A percentile compares a stretch with the other conserved stretches of the same genome.
Evolutionary conservation across 140 eudicot species (phyloP).

Genomic region (Flaveria floridana): DNA sequence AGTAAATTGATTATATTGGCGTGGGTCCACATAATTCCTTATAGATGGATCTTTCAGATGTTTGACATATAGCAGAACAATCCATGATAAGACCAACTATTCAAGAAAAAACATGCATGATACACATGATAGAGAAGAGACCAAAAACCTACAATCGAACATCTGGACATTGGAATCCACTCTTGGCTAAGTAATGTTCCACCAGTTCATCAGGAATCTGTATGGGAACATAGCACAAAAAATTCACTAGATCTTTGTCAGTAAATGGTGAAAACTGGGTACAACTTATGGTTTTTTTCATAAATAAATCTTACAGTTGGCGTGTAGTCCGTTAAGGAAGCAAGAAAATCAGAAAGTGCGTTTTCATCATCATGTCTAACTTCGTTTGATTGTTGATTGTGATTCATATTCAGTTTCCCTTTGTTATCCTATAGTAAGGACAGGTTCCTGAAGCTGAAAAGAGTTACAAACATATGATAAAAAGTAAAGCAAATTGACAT

Average conservation of each 20-base stretch:
- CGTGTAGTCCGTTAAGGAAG: conserved; percentile 80
- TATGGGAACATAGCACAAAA: not conserved
- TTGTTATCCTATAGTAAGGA: not conserved
- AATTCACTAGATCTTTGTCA: not conserved
- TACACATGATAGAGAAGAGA: conserved; percentile 2
- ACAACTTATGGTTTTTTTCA: not conserved
- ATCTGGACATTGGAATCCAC: conserved; percentile 95
- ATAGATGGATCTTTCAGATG: not conserved
- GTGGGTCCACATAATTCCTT: not conserved
- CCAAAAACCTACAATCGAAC: conserved; percentile 68
- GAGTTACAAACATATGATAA: not conserved
- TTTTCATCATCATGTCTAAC: conserved; percentile 73
- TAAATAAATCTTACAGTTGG: conserved; percentile 54
- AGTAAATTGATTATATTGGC: not conserved
- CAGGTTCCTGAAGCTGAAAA: not conserved
- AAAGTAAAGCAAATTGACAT: conserved; percentile 2
- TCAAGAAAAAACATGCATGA: not conserved
- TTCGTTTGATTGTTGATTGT: conserved; percentile 51
- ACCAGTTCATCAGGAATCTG: conserved; percentile 91
- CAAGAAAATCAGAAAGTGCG: conserved; percentile 67
- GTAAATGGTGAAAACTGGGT: not conserved
- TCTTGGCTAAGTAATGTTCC: conserved; percentile 87
- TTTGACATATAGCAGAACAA: not conserved
- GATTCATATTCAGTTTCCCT: conserved; percentile 30
- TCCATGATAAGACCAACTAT: not conserved